Percentiles rank a stretch among this genome's conserved stretches.
Conservation (phyloP, 257 asterid species). For the Gentiana macrophylla region DNA sequence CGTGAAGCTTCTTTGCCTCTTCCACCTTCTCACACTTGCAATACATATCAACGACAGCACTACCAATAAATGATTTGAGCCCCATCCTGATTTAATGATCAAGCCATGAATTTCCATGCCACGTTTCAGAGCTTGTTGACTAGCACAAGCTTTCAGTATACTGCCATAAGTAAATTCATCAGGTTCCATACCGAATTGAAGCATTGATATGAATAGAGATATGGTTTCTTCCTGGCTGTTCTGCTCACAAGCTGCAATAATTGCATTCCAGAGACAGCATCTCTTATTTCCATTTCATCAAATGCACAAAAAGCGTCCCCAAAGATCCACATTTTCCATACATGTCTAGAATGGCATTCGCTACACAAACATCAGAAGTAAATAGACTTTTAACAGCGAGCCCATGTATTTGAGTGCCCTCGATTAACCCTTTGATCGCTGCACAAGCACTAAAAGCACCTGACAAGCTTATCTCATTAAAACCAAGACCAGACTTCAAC, state of each 20-base stretch:
- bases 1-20: conserved; percentile 80
- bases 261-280: conserved; percentile 87
- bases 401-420: conserved; percentile 68
- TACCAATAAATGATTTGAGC: conserved; percentile 53
- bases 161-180: conserved; percentile 91
- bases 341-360: conserved; percentile 76
- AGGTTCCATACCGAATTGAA: conserved; percentile 58
- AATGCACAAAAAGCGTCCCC: conserved; percentile 50
- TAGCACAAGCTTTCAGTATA: conserved; percentile 80
- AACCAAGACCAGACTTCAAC: conserved; percentile 51
- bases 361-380: conserved; percentile 44
- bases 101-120: conserved; percentile 72
- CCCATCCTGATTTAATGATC: conserved; percentile 64
- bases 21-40: conserved; percentile 69
- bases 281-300: conserved; percentile 59
- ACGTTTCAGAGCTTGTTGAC: conserved; percentile 35
- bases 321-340: conserved; percentile 74
- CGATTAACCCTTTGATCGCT: conserved; percentile 34
- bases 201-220: conserved; percentile 46
- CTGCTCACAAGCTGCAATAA: conserved; percentile 82
- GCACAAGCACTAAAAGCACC: conserved; percentile 74
- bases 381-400: conserved; percentile 54
- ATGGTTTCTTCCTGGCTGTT: conserved; percentile 43
- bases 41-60: conserved; percentile 84
- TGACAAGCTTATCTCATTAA: conserved; percentile 68